phyloP scores from a whole-genome alignment of 2,329 filamentous ascomycete species.

The Sarocladiaceae sp. region DNA sequence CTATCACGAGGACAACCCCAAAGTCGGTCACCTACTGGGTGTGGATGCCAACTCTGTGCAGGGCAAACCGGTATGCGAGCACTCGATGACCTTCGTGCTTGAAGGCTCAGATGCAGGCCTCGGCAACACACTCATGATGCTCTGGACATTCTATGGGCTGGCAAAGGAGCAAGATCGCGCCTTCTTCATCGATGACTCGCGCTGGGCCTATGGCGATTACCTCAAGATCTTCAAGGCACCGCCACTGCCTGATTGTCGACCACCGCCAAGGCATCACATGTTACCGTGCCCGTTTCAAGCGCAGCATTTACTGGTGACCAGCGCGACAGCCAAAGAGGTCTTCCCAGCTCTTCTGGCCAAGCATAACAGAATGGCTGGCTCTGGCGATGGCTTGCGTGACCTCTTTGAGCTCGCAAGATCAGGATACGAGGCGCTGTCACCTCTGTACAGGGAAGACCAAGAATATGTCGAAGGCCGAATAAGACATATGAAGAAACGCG shows the following conservation, averaged over 20 bases:
- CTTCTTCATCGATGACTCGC: constrained; percentile 80
- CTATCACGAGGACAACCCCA: constrained; percentile 28
- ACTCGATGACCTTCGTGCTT: constrained; percentile 70
- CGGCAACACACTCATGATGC: constrained; percentile 66
- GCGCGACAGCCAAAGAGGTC: constrained; percentile 56
- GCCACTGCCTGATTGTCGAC: constrained; percentile 58
- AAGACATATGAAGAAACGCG: constrained; percentile 44
- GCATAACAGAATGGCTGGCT: constrained; percentile 20
- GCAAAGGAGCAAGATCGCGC: constrained; percentile 65
- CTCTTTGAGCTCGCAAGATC: constrained; percentile 62
- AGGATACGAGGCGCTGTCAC: constrained; percentile 71
- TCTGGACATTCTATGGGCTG: constrained; percentile 81
- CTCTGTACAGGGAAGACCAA: constrained; percentile 58
- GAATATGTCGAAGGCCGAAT: constrained; percentile 57
- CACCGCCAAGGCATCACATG: constrained; percentile 68
- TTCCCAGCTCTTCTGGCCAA: constrained; percentile 50
- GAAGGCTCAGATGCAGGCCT: constrained; percentile 69
- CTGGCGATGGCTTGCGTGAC: constrained; percentile 30
- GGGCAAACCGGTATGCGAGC: constrained; percentile 55
- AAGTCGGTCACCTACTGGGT: constrained; percentile 41
- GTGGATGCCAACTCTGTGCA: constrained; percentile 35
- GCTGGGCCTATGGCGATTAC: constrained; percentile 77
- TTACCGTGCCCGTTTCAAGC: constrained; percentile 74
- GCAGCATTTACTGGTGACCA: constrained; percentile 67
- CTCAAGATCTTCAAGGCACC: constrained; percentile 64